Conservation (phyloP, 768 basidiomycete genomes). For the Amanita inopinata region DNA sequence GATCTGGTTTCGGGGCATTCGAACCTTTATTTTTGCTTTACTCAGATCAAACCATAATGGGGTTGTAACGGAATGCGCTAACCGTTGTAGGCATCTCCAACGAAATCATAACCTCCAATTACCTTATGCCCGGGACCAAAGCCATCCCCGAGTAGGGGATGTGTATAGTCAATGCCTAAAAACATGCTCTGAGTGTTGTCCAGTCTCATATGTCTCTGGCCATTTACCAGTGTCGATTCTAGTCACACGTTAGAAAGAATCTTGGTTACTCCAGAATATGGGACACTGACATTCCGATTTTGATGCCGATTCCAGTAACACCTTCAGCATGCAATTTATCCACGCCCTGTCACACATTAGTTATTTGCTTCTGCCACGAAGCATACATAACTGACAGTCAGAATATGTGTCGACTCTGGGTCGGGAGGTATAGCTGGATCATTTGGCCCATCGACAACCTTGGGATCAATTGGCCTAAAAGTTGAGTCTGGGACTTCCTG, state of each 20-base stretch:
- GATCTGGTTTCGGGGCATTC: background rate
- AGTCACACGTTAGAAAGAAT: background rate
- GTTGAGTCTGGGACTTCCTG: background rate
- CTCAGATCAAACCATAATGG: background rate
- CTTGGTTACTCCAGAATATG: background rate
- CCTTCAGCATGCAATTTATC: conserved; percentile 57
- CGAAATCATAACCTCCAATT: conserved; percentile 31
- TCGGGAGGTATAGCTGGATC: conserved; percentile 37
- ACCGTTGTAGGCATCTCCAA: conserved; percentile 29
- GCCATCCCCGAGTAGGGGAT: conserved; percentile 28
- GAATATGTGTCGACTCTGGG: conserved; percentile 39
- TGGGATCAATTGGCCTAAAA: conserved; percentile 32
- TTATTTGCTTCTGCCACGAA: background rate
- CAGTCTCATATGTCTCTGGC: too few relatives aligned
- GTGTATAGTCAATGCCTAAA: conserved; percentile 36
- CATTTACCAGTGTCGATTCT: conserved; percentile 40
- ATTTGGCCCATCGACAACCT: conserved; percentile 29
- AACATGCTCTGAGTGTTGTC: background rate
- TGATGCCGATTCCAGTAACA: conserved; percentile 52
- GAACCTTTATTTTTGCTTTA: background rate
- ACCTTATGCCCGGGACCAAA: conserved; percentile 30
- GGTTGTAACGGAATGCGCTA: background rate
- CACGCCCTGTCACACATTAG: conserved; percentile 33
- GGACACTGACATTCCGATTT: conserved; percentile 48
- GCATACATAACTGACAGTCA: conserved; percentile 32